Conservation (phyloP, 1,284 basidiomycete species). For the Cystobasidium pallidum region DNA sequence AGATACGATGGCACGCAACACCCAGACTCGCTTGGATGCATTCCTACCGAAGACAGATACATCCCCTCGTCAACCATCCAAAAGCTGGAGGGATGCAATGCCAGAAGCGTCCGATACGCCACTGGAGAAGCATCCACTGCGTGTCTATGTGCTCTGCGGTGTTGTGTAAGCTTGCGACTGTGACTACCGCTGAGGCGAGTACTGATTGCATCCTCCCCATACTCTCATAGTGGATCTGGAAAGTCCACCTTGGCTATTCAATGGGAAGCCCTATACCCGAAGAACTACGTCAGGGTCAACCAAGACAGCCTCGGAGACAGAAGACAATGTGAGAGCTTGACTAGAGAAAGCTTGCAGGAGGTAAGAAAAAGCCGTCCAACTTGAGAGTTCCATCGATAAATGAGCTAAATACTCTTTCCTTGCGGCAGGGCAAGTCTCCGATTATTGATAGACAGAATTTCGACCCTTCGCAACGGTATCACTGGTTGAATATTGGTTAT, state of each 20-base stretch:
- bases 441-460: conserved; percentile 54
- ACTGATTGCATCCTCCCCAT: neutral
- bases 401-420: neutral
- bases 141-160: conserved; percentile 36
- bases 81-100: conserved; percentile 57
- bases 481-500: conserved; percentile 50
- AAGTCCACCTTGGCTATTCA: conserved; percentile 47
- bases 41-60: conserved; percentile 25
- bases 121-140: conserved; percentile 7
- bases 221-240: conserved; percentile 45
- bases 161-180: conserved; percentile 18
- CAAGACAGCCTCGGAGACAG: conserved; percentile 45
- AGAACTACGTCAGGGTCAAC: conserved; percentile 49
- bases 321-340: conserved; percentile 29
- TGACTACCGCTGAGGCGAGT: neutral
- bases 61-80: conserved; percentile 43
- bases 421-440: conserved; percentile 44
- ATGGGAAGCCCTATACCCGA: conserved; percentile 15
- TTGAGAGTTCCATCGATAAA: neutral
- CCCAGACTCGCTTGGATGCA: conserved; percentile 37
- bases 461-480: conserved; percentile 47
- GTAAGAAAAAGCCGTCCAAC: neutral
- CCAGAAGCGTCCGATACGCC: conserved; percentile 42
- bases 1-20: neutral
- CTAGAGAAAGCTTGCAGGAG: conserved; percentile 19